A percentile compares a stretch with the other conserved stretches of the same genome.
Conservation (phyloP, 768 basidiomycete genomes). For the Mycena haematopus region DNA sequence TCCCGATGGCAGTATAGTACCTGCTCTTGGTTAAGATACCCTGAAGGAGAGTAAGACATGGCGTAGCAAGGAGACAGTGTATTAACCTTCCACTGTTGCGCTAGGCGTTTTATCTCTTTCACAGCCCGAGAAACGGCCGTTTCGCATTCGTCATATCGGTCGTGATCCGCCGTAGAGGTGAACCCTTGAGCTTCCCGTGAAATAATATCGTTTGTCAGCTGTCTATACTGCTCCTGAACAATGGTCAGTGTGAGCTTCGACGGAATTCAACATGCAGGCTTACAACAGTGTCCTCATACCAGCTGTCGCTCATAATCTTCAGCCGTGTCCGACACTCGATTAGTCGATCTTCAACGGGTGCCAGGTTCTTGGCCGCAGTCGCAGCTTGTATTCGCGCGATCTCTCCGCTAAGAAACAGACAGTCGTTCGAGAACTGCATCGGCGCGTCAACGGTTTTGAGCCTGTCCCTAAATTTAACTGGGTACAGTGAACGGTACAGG, state of each 20-base stretch:
- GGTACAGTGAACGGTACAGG: slow-evolving; percentile 80
- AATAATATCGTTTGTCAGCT: slow-evolving; percentile 50
- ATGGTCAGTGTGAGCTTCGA: background rate
- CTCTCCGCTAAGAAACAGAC: slow-evolving; percentile 66
- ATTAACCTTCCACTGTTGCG: slow-evolving; percentile 77
- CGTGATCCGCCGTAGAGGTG: slow-evolving; percentile 70
- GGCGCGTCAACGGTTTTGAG: slow-evolving; percentile 55
- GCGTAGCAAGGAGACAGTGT: background rate
- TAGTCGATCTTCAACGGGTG: slow-evolving; percentile 51
- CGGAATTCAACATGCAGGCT: slow-evolving; percentile 31
- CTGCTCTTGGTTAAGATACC: slow-evolving; percentile 70
- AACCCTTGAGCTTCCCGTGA: slow-evolving; percentile 69
- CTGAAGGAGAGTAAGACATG: slow-evolving; percentile 43
- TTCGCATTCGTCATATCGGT: slow-evolving; percentile 80
- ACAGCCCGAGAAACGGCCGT: slow-evolving; percentile 66
- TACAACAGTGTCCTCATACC: slow-evolving; percentile 76
- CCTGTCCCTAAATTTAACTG: slow-evolving; percentile 58
- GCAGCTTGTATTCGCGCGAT: slow-evolving; percentile 48
- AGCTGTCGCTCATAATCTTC: slow-evolving; percentile 64
- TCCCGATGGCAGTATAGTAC: slow-evolving; percentile 76
- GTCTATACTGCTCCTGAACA: slow-evolving; percentile 56
- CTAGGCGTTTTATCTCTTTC: slow-evolving; percentile 65
- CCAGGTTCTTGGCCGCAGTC: slow-evolving; percentile 18
- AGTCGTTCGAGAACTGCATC: slow-evolving; percentile 87
- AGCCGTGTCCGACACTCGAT: slow-evolving; percentile 59